These are phyloP conservation scores for Russula brevipes DNA, from an alignment of 768 basidiomycete species.

Conservation along the genomic window DNA sequence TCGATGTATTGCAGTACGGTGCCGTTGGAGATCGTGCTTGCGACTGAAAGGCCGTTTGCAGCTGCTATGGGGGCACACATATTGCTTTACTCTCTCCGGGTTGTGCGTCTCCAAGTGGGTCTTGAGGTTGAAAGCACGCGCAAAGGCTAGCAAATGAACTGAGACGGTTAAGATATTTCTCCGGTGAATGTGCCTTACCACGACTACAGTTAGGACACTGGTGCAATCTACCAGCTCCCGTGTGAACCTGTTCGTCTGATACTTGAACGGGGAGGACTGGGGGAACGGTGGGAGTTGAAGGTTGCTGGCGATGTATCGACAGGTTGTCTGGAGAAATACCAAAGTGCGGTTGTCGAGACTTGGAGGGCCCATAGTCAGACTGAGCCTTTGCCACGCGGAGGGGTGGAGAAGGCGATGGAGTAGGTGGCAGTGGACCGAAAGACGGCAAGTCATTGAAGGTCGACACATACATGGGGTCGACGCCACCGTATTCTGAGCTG, in stretches of 20 bases:
- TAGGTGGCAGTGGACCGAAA: conserved; percentile 21
- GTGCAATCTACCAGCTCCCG: conserved; percentile 73
- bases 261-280: conserved; percentile 36
- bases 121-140: conserved; percentile 90
- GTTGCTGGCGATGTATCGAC: conserved; percentile 46
- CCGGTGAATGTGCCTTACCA: conserved; percentile 39
- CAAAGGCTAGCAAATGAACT: conserved; percentile 57
- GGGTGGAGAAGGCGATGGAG: conserved; percentile 17
- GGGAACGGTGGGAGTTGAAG: conserved; percentile 42
- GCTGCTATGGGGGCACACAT: conserved; percentile 76
- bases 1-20: conserved; percentile 75
- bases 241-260: conserved; percentile 38
- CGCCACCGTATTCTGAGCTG: conserved; percentile 48
- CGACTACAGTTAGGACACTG: conserved; percentile 70
- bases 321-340: conserved; percentile 32
- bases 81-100: conserved; percentile 84
- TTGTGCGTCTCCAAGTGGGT: conserved; percentile 95
- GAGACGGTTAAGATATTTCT: conserved; percentile 15
- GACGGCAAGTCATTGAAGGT: conserved; percentile 24
- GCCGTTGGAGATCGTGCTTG: conserved; percentile 90
- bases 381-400: conserved; percentile 25
- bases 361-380: conserved; percentile 22
- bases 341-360: conserved; percentile 29
- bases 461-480: conserved; percentile 10
- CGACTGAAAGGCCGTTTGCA: conserved; percentile 91